These are phyloP conservation scores for Candida sanyaensis DNA, from an alignment of 1,139 yeast genomes.

Conservation along the genomic window DNA sequence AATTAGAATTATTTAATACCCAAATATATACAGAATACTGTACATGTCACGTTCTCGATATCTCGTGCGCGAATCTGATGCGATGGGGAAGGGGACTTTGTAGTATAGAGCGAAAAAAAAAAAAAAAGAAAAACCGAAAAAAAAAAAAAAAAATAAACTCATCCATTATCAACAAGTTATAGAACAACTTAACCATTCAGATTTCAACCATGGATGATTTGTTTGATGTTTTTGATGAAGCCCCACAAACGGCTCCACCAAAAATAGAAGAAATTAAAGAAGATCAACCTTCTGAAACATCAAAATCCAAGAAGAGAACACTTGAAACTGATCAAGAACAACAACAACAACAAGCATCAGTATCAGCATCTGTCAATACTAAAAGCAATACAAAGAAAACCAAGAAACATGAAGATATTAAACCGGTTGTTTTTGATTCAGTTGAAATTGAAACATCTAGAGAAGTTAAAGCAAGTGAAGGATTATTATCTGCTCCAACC, in stretches of 20 bases:
- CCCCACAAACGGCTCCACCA: constrained; percentile 42
- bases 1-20: background rate
- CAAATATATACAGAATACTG: too few relatives aligned
- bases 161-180: constrained; percentile 7
- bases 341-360: constrained; percentile 11
- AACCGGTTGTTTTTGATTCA: constrained; percentile 83
- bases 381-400: constrained; percentile 13
- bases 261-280: constrained; percentile 14
- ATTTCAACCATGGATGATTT: constrained; percentile 48
- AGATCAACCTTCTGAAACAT: constrained; percentile 12
- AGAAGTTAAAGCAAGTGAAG: constrained; percentile 80
- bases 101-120: background rate
- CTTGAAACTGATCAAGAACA: constrained; percentile 6
- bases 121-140: background rate
- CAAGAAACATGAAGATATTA: constrained; percentile 31
- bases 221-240: constrained; percentile 69
- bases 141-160: constrained; percentile 1
- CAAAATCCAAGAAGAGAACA: constrained; percentile 12
- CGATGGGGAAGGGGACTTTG: background rate
- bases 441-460: constrained; percentile 90
- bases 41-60: too few relatives aligned
- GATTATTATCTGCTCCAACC: constrained; percentile 50
- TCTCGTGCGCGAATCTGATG: background rate
- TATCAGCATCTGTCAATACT: constrained; percentile 8
- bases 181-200: background rate